These are phyloP conservation scores for Plectosphaerella plurivora DNA, from an alignment of 2,329 filamentous ascomycete genomes.

Conservation along the genomic window DNA sequence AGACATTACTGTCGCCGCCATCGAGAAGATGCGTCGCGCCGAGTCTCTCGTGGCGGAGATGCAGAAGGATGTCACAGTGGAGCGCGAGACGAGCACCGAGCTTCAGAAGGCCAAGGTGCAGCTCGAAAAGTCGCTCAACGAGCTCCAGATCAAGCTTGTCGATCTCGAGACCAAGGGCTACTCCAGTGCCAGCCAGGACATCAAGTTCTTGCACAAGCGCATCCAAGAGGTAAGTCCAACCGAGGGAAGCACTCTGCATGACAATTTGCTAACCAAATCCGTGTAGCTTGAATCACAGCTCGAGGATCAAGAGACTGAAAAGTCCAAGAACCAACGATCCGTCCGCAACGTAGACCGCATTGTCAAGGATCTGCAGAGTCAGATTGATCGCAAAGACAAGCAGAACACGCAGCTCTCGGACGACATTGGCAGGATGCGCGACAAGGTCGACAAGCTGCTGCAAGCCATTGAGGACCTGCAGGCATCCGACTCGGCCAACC, in stretches of 20 bases:
- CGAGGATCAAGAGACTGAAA: constrained; percentile 75
- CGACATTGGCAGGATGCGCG: constrained; percentile 78
- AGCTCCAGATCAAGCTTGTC: constrained; percentile 83
- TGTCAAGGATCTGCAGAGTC: constrained; percentile 86
- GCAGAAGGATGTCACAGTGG: constrained; percentile 84
- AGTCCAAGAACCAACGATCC: constrained; percentile 77
- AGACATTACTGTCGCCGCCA: constrained; percentile 83
- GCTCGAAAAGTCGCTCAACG: constrained; percentile 85
- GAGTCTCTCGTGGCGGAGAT: constrained; percentile 84
- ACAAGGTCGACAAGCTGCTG: constrained; percentile 87
- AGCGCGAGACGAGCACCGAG: constrained; percentile 76
- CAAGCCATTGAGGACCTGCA: constrained; percentile 92
- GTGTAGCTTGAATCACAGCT: constrained; percentile 79
- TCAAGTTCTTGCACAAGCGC: constrained; percentile 88
- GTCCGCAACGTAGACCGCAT: constrained; percentile 90
- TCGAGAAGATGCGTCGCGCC: constrained; percentile 95
- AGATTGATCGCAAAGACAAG: constrained; percentile 92
- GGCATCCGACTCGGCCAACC: constrained; percentile 74
- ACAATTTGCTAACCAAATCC: constrained; percentile 18
- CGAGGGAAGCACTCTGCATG: constrained; percentile 1
- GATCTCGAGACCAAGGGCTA: constrained; percentile 97
- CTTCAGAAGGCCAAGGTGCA: constrained; percentile 86
- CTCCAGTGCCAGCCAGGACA: constrained; percentile 88
- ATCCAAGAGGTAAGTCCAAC: constrained; percentile 78
- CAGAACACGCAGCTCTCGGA: constrained; percentile 75